Base-by-base conservation (phyloP, 2,329 filamentous ascomycete species). In the Xylariaceae sp. region DNA sequence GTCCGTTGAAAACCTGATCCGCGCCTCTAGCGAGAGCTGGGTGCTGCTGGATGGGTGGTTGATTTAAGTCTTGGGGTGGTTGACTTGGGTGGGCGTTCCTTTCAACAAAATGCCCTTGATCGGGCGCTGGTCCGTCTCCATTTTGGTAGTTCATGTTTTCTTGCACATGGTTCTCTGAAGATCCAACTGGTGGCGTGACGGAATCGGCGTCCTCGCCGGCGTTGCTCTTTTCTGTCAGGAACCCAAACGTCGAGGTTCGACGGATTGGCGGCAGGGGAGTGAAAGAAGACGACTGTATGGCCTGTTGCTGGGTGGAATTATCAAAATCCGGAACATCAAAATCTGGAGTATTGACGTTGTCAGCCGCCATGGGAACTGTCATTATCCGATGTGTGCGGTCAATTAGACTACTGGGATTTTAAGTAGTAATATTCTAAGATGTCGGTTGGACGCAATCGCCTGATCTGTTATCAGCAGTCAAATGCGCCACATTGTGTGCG, bases 201-300 rank as follows among this genome's bases (percentile, higher is more conserved):
- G 48, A 44, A 44, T 58, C 54, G 53, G 67, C 64, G 43, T 76
- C 71, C 21, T 76, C 72, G 20, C 73, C 72, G 23, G 72, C 70
- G 18, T 70, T 67, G 7, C 61, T 42, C 40, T 72, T 73, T 53
- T 72, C 75, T 37, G 69, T 69, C 52, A 81, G 62, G 29, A 78
- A 64, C 42, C 79, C 80, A 68, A 87, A 83, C 2, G 81, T 82
- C 16, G 84, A 86, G 14, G 77, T 79, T 29, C 82, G 77, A 44
- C 82, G 78, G 55, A 87, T 85, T 1, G 82, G 82, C 2, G 85
- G 84, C 40, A 88, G 69, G 1, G 81, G 81, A 20, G 80, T 73
- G 59, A 87, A 87, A 1, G 81, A 84, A 1, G 79, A 74, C n/a
- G 50, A 52, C 42, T 59, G 50, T 48, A 43, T 62, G 65, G n/a